These are phyloP conservation scores for Cubamyces lactineus DNA, from an alignment of 768 basidiomycete species.

Conservation along the genomic window DNA sequence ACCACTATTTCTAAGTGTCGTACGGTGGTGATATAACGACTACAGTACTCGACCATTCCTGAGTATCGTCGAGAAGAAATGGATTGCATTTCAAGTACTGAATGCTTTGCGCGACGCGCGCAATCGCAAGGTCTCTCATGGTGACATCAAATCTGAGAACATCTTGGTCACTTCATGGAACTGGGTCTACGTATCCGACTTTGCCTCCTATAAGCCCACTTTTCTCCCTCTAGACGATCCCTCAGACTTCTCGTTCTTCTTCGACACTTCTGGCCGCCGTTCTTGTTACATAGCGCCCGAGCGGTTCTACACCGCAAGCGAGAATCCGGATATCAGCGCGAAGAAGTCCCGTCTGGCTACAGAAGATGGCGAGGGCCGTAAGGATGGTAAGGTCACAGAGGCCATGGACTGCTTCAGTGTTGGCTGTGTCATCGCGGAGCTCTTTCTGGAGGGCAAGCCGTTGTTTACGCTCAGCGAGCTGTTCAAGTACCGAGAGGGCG, in stretches of 20 bases:
- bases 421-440: slow-evolving; percentile 94
- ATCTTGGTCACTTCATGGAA: slow-evolving; percentile 96
- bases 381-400: slow-evolving; percentile 87
- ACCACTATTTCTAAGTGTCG: neutral
- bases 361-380: slow-evolving; percentile 62
- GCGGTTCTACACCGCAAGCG: slow-evolving; percentile 81
- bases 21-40: neutral
- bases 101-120: slow-evolving; percentile 83
- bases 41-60: slow-evolving; percentile 93
- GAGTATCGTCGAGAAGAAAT: slow-evolving; percentile 90
- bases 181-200: slow-evolving; percentile 94
- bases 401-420: slow-evolving; percentile 97
- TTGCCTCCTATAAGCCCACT: slow-evolving; percentile 93
- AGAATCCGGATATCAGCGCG: slow-evolving; percentile 66
- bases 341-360: slow-evolving; percentile 60
- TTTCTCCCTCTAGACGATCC: slow-evolving; percentile 96
- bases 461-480: slow-evolving; percentile 93
- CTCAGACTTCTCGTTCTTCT: slow-evolving; percentile 96
- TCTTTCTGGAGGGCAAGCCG: slow-evolving; percentile 93
- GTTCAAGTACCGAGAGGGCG: slow-evolving; percentile 91
- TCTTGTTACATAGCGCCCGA: slow-evolving; percentile 98
- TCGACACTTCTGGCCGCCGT: slow-evolving; percentile 90
- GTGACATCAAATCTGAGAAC: slow-evolving; percentile 98
- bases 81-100: slow-evolving; percentile 94
- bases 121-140: slow-evolving; percentile 88